These are phyloP conservation scores for Candida nanaspora DNA, from an alignment of 805 yeast species.

Conservation along the genomic window DNA sequence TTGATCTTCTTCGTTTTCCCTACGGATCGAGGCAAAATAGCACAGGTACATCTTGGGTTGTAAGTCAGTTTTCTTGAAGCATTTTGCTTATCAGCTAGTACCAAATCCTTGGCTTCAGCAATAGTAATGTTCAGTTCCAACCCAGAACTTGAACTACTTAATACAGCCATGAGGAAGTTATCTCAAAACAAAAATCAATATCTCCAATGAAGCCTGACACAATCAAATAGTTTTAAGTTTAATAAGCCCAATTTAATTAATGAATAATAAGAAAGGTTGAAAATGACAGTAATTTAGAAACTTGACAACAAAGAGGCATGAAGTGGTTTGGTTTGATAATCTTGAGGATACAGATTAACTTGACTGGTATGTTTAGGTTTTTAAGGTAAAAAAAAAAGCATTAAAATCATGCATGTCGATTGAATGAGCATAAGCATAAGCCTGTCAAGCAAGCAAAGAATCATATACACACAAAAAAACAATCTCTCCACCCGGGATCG, in stretches of 20 bases:
- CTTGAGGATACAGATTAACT: too few relatives aligned
- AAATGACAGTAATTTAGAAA: too few relatives aligned
- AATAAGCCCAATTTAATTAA: too few relatives aligned
- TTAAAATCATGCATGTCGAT: too few relatives aligned
- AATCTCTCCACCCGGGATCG: constrained; percentile 1
- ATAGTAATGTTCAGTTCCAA: constrained; percentile 10
- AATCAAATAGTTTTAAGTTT: too few relatives aligned
- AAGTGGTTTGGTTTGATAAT: too few relatives aligned
- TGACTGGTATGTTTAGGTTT: too few relatives aligned
- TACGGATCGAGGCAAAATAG: constrained; percentile 9
- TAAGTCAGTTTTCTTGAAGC: constrained; percentile 3
- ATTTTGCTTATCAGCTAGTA: neutral
- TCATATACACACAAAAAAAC: neutral
- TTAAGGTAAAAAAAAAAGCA: too few relatives aligned
- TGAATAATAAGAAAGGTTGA: too few relatives aligned
- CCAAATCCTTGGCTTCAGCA: constrained; percentile 13
- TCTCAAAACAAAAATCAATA: neutral
- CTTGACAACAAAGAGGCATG: too few relatives aligned
- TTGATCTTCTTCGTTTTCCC: constrained; percentile 11
- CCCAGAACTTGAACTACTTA: constrained; percentile 1
- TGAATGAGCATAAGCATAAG: too few relatives aligned
- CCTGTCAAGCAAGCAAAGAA: neutral
- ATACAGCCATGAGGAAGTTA: neutral
- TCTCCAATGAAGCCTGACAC: neutral
- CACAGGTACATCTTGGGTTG: constrained; percentile 14